phyloP scores from a whole-genome alignment of 768 basidiomycete genomes.

The Obba rivulosa region DNA sequence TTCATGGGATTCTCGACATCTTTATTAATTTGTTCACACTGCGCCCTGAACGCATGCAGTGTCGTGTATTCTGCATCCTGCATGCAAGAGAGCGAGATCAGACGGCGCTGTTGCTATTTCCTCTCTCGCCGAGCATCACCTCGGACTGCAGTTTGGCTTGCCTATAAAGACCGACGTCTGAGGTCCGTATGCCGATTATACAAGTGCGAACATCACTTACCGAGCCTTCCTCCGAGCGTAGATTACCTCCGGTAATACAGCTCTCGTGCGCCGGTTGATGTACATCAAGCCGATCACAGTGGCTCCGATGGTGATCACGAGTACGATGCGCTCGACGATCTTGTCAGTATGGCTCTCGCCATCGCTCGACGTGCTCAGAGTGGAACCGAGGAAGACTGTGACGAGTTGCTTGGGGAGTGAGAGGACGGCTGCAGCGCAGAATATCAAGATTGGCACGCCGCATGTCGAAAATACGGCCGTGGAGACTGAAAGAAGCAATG shows the following conservation, averaged over 20 bases:
- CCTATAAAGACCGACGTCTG: too few relatives aligned
- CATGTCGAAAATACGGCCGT: slow-evolving; percentile 84
- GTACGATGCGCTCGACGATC: slow-evolving; percentile 60
- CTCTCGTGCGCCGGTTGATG: slow-evolving; percentile 62
- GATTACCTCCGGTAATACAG: slow-evolving; percentile 56
- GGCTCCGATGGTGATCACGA: slow-evolving; percentile 63
- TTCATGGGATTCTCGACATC: too few relatives aligned
- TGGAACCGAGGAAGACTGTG: slow-evolving; percentile 82
- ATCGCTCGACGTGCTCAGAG: too few relatives aligned
- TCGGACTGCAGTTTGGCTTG: too few relatives aligned
- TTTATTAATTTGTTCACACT: too few relatives aligned
- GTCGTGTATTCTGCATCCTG: too few relatives aligned
- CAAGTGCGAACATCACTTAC: slow-evolving; percentile 23
- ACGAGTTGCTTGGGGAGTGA: slow-evolving; percentile 88
- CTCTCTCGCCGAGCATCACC: too few relatives aligned
- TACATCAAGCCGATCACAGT: slow-evolving; percentile 80
- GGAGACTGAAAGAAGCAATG: slow-evolving; percentile 47
- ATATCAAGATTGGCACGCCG: slow-evolving; percentile 75
- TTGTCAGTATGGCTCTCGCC: slow-evolving; percentile 30
- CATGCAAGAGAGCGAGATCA: too few relatives aligned
- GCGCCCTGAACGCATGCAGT: too few relatives aligned
- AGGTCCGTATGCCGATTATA: too few relatives aligned
- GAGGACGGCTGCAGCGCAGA: slow-evolving; percentile 70
- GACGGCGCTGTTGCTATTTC: too few relatives aligned
- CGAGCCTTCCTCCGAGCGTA: slow-evolving; percentile 64